Evolutionary conservation across 2,329 filamentous ascomycete species (phyloP), one percentile per base, ranked within the genome.

Genomic region (Diatrype stigma): DNA sequence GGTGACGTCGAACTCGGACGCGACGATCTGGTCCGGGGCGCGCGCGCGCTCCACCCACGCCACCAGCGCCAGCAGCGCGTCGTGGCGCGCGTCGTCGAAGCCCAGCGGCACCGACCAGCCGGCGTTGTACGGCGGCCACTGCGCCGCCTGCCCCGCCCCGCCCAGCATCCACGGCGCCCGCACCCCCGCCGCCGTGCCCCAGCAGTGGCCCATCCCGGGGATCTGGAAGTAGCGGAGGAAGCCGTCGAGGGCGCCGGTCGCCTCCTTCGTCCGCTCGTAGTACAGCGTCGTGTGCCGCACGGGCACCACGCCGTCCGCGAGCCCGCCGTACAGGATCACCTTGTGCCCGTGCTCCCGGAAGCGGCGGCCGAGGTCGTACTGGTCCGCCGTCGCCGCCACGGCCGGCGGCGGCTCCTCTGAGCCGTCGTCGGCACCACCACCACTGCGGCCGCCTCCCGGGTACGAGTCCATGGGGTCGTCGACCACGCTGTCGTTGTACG

Each of bases 221-320:
- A 77, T 69, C 6, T 65, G 63, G 60, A 77, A 77, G 56, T 76
- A 70, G 5, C 62, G 56, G 64, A 74, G 81, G 60, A 75, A 73
- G 17, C 74, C 70, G 4, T 73, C 75, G 34, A 74, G 70, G 8
- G 57, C 53, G n/a, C 63, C 62, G 54, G 64, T 63, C 2, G 55
- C 57, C 30, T 58, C 57, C 6, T 56, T 30, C 1, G 61, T 65
- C 17, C 54, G 48, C 38, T 65, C 52, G 47, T 66, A 68, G 42
- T 63, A 65, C 21, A 59, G 46, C 10, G 54, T 61, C 6, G 63
- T 63, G 37, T 61, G 60, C 28, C 58, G 55, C 3, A 64, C 59
- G 1, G 63, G 59, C 6, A 69, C 60, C 0, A 57, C 52, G 14
- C 53, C 60, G 42, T 69, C 66, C 6, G 58, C 59, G 6, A 63